Evolutionary conservation across 2,329 filamentous ascomycete species (phyloP).

Genomic region (Penicillium digitatum): DNA sequence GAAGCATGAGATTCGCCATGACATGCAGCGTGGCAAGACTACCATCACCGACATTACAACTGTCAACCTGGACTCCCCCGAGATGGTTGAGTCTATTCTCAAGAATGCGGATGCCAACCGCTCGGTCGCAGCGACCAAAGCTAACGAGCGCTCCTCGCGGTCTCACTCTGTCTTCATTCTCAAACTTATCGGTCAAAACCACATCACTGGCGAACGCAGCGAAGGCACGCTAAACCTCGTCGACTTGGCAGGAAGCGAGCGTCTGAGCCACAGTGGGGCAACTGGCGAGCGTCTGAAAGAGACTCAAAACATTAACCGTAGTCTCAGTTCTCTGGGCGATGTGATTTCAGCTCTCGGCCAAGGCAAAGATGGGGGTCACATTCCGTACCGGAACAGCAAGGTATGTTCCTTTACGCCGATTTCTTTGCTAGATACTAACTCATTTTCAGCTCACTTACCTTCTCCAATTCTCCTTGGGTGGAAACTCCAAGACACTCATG

Average conservation of each 20-base stretch:
- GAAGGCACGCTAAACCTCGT: conserved; percentile 95
- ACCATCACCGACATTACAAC: conserved; percentile 75
- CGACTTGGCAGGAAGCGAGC: conserved; percentile 88
- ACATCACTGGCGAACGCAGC: conserved; percentile 73
- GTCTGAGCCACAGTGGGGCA: conserved; percentile 79
- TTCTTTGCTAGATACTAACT: conserved; percentile 17
- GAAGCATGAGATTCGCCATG: conserved; percentile 86
- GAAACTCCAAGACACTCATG: conserved; percentile 97
- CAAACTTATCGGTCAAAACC: conserved; percentile 62
- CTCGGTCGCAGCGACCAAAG: conserved; percentile 92
- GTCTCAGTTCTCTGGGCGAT: conserved; percentile 83
- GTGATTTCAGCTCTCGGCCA: conserved; percentile 90
- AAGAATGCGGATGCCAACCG: conserved; percentile 78
- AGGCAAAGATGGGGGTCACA: conserved; percentile 70
- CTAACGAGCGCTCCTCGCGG: conserved; percentile 89
- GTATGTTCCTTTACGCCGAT: conserved; percentile 42
- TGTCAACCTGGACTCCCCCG: conserved; percentile 71
- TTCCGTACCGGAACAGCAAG: conserved; percentile 96
- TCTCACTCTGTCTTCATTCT: conserved; percentile 97
- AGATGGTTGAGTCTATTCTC: conserved; percentile 75
- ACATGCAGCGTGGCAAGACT: conserved; percentile 75
- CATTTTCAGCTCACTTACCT: conserved; percentile 72
- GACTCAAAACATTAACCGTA: conserved; percentile 97
- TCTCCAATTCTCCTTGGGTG: conserved; percentile 88
- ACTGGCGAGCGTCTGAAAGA: conserved; percentile 86